phyloP scores from a whole-genome alignment of 352 stramenopile genomes.

The Globisporangium paddicum region DNA sequence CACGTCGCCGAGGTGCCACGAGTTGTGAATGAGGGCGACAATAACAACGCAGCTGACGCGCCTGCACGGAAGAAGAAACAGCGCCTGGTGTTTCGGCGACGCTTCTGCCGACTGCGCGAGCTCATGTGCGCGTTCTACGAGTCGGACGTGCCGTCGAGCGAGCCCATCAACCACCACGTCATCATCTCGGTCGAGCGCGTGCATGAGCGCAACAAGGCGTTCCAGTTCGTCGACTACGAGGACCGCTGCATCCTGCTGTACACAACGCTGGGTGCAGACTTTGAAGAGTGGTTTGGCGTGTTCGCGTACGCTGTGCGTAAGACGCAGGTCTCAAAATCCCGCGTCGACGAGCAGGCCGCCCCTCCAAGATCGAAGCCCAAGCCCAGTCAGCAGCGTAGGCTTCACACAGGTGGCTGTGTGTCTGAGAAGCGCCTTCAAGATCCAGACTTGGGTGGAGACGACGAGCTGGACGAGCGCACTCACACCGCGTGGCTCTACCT shows the following conservation, averaged over 20 bases:
- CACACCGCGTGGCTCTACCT: conserved; percentile 34
- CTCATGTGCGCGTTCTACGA: conserved; percentile 40
- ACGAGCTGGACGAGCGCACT: conserved; percentile 14
- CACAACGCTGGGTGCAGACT: conserved; percentile 32
- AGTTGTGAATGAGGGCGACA: neutral
- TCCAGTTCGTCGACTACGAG: conserved; percentile 40
- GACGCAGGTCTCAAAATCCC: conserved; percentile 31
- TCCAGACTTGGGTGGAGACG: neutral
- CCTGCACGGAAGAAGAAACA: neutral
- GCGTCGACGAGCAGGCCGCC: neutral
- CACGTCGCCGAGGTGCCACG: conserved; percentile 20
- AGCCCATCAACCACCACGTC: conserved; percentile 25
- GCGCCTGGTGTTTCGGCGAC: conserved; percentile 17
- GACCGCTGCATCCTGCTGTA: conserved; percentile 33
- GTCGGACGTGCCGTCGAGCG: conserved; percentile 12
- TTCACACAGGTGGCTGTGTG: conserved; percentile 2
- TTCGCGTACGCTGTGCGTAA: conserved; percentile 30
- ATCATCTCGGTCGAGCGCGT: conserved; percentile 34
- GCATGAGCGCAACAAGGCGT: conserved; percentile 45
- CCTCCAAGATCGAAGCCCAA: neutral
- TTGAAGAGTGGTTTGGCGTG: conserved; percentile 39
- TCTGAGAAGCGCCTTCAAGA: neutral
- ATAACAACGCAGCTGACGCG: neutral
- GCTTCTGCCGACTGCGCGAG: conserved; percentile 36
- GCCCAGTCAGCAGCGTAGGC: neutral